Evolutionary conservation across 495 filamentous ascomycete species (phyloP).

Genomic region (Neurospora terricola): DNA sequence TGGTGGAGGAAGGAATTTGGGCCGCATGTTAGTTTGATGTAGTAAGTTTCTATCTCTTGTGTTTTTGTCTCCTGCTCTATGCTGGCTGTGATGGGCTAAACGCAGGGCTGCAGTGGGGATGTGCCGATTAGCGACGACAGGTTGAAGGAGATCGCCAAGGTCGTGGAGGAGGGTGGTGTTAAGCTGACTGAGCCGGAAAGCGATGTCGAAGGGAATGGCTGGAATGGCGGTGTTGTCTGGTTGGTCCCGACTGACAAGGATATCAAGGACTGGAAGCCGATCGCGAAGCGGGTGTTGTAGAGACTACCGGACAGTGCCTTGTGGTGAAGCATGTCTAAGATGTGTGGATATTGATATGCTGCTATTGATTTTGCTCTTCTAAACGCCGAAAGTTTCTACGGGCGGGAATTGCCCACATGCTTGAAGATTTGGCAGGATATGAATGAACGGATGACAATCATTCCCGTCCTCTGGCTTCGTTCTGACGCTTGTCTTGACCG

Average conservation of each 20-base stretch:
- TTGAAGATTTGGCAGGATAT: neutral
- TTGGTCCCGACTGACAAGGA: constrained; percentile 20
- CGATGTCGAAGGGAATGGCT: constrained; percentile 6
- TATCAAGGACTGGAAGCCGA: constrained; percentile 21
- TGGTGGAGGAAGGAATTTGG: constrained; percentile 16
- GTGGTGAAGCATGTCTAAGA: neutral
- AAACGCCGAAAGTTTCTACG: neutral
- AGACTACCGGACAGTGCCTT: neutral
- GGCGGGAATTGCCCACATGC: neutral
- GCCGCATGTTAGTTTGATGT: constrained; percentile 24
- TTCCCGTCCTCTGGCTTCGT: neutral
- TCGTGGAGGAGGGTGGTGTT: constrained; percentile 16
- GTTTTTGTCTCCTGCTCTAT: neutral
- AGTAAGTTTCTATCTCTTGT: constrained; percentile 11
- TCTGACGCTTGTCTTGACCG: neutral
- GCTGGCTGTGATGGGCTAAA: neutral
- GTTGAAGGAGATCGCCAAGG: constrained; percentile 7
- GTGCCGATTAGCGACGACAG: constrained; percentile 10
- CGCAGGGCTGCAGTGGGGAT: constrained; percentile 11
- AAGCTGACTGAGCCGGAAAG: constrained; percentile 3
- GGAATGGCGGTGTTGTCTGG: constrained; percentile 24
- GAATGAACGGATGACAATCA: neutral
- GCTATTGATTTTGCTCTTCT: neutral
- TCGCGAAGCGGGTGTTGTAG: constrained; percentile 16
- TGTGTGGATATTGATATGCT: neutral